These are phyloP conservation scores for Pseudofabraea citricarpa DNA, from an alignment of 2,329 filamentous ascomycete genomes.

Conservation along the genomic window DNA sequence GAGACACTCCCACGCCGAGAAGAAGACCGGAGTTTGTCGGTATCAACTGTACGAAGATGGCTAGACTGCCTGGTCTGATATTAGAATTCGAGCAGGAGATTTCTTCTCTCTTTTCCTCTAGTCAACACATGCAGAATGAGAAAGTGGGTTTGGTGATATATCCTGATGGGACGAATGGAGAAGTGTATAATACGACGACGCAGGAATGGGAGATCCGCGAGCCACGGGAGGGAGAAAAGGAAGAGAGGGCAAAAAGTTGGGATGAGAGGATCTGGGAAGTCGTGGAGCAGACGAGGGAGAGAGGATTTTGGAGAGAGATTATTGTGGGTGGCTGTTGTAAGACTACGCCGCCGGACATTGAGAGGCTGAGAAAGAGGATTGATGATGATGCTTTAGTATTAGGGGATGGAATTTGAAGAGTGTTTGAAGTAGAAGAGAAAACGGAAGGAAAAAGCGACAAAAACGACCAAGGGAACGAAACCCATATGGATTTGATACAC, in stretches of 20 bases:
- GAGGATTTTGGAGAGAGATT: constrained; percentile 26
- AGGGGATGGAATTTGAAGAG: too few species aligned
- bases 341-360: constrained; percentile 29
- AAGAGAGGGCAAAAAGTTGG: constrained; percentile 26
- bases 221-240: constrained; percentile 9
- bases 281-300: constrained; percentile 22
- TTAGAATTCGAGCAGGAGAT: constrained; percentile 48
- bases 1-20: constrained; percentile 12
- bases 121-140: constrained; percentile 26
- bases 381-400: too few species aligned
- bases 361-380: constrained; percentile 19
- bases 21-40: constrained; percentile 65
- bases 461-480: too few species aligned
- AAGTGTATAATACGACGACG: constrained; percentile 60
- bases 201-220: constrained; percentile 51
- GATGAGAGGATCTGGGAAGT: constrained; percentile 30
- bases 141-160: constrained; percentile 58
- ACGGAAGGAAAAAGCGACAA: too few species aligned
- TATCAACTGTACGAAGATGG: constrained; percentile 65
- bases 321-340: constrained; percentile 43
- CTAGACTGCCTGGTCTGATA: constrained; percentile 53
- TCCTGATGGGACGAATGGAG: constrained; percentile 64
- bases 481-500: too few species aligned
- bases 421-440: too few species aligned
- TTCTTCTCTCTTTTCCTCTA: constrained; percentile 29